These are phyloP conservation scores for Colletotrichum navitas DNA, from an alignment of 2,329 filamentous ascomycete genomes.

Conservation along the genomic window DNA sequence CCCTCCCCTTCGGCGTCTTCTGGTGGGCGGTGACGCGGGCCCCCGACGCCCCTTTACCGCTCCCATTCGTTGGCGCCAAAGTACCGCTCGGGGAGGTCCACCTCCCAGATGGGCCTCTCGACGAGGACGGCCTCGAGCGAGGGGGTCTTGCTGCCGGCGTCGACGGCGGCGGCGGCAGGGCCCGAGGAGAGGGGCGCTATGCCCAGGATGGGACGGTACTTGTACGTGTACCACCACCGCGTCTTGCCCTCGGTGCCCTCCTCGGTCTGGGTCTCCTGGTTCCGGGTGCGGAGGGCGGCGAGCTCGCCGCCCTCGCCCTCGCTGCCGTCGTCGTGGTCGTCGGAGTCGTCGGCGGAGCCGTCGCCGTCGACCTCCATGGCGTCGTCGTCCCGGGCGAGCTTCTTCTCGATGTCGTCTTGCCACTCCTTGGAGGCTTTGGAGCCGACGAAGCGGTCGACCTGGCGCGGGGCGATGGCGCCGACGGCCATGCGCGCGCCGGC, in stretches of 20 bases:
- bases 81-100: constrained; percentile 81
- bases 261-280: constrained; percentile 42
- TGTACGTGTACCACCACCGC: constrained; percentile 85
- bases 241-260: constrained; percentile 45
- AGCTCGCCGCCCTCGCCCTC: constrained; percentile 50
- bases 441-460: constrained; percentile 50
- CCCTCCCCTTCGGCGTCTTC: not conserved
- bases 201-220: constrained; percentile 94
- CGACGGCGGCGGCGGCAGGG: constrained; percentile 34
- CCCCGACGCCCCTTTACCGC: constrained; percentile 31
- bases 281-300: constrained; percentile 50
- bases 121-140: constrained; percentile 85
- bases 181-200: constrained; percentile 59
- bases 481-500: constrained; percentile 66
- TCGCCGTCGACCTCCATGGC: constrained; percentile 49
- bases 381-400: constrained; percentile 53
- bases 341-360: constrained; percentile 49
- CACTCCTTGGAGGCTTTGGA: constrained; percentile 53
- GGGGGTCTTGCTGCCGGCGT: constrained; percentile 49
- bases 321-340: constrained; percentile 54
- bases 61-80: constrained; percentile 69
- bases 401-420: constrained; percentile 48
- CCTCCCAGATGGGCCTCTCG: constrained; percentile 87
- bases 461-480: constrained; percentile 59
- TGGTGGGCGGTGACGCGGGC: not conserved